Percentiles rank a stretch among this genome's conserved stretches.
Conservation (phyloP, 2,329 filamentous ascomycete species). For the Talaromyces sp. region DNA sequence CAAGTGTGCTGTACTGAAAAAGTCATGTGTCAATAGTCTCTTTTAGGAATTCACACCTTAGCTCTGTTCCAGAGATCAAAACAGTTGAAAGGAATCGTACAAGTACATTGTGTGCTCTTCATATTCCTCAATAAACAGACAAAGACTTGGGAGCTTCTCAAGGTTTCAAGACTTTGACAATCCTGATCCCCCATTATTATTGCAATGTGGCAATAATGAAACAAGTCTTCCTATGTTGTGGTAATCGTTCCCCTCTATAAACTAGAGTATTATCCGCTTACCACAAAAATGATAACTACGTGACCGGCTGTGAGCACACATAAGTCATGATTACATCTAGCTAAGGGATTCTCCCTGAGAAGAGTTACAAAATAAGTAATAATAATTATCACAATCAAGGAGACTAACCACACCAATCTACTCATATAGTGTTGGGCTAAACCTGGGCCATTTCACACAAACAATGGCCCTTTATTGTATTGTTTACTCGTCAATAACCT, state of each 20-base stretch:
- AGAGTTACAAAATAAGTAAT: not conserved
- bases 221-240: not conserved
- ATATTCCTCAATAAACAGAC: not conserved
- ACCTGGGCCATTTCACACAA: too few species aligned
- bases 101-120: not conserved
- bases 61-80: not conserved
- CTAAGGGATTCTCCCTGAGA: not conserved
- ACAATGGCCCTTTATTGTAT: not conserved
- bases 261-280: not conserved
- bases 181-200: not conserved
- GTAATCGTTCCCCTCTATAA: not conserved
- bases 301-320: not conserved
- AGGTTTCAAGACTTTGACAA: not conserved
- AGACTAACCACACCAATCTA: not conserved
- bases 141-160: not conserved
- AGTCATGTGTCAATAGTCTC: not conserved
- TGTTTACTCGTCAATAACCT: not conserved
- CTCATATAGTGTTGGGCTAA: not conserved
- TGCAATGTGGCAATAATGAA: not conserved
- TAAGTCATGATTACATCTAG: not conserved
- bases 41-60: not conserved
- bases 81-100: not conserved
- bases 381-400: not conserved
- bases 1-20: not conserved
- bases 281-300: not conserved